Percentiles rank a stretch among this genome's conserved stretches.
phyloP scores from a whole-genome alignment of 352 stramenopile genomes.

The Globisporangium canariense region DNA sequence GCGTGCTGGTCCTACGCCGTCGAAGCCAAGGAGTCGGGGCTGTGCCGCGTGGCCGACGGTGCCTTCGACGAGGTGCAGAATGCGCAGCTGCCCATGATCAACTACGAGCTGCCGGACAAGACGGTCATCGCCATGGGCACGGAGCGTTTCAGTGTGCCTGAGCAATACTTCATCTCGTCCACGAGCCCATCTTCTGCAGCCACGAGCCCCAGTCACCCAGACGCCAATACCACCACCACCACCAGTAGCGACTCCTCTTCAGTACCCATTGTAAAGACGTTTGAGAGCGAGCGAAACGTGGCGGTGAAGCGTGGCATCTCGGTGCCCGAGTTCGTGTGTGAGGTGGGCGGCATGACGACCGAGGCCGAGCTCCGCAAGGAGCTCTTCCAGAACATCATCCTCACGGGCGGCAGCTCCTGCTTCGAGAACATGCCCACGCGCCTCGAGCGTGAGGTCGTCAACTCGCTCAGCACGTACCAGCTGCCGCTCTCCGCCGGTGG shows the following conservation, averaged over 20 bases:
- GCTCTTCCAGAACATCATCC: slow-evolving; percentile 79
- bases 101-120: slow-evolving; percentile 81
- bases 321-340: slow-evolving; percentile 63
- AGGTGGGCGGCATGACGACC: slow-evolving; percentile 53
- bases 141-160: slow-evolving; percentile 86
- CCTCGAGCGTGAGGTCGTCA: slow-evolving; percentile 73
- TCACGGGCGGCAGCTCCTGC: slow-evolving; percentile 75
- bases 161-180: slow-evolving; percentile 78
- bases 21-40: slow-evolving; percentile 71
- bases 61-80: slow-evolving; percentile 74
- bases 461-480: slow-evolving; percentile 36
- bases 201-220: neutral
- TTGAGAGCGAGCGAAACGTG: neutral
- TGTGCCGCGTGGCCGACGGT: slow-evolving; percentile 68
- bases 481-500: slow-evolving; percentile 26
- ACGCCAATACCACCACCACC: neutral
- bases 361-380: slow-evolving; percentile 78
- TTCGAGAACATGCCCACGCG: slow-evolving; percentile 75
- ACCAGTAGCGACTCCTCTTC: neutral
- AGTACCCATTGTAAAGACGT: slow-evolving; percentile 9
- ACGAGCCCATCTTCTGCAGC: neutral
- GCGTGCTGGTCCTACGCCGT: slow-evolving; percentile 53
- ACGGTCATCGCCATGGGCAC: slow-evolving; percentile 79
- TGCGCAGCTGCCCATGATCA: slow-evolving; percentile 67
- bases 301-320: slow-evolving; percentile 34